Conservation (phyloP, 2,329 filamentous ascomycete species). For the Graphiopsis chlorocephala region DNA sequence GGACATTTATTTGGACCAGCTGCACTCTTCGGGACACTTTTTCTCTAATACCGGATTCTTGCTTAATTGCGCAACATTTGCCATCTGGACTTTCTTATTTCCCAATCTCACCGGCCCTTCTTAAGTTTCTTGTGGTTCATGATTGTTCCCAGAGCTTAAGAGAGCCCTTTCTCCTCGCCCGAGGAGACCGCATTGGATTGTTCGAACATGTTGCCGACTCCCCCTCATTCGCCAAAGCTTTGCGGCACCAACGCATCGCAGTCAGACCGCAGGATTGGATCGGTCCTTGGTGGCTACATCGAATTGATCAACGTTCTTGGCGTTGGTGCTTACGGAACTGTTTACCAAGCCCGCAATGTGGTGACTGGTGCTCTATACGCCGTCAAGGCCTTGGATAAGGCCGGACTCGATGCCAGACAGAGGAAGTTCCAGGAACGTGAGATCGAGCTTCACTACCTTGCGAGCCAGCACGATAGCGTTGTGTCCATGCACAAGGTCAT, state of each 20-base stretch:
- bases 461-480: conserved; percentile 86
- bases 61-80: conserved; percentile 12
- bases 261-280: conserved; percentile 83
- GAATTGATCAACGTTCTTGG: conserved; percentile 83
- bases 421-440: conserved; percentile 88
- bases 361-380: conserved; percentile 80
- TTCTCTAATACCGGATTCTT: conserved; percentile 6
- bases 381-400: conserved; percentile 94
- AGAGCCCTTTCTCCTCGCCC: conserved; percentile 11
- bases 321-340: conserved; percentile 92
- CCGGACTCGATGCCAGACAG: conserved; percentile 84
- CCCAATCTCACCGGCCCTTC: conserved; percentile 1
- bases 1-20: conserved; percentile 16
- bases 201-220: conserved; percentile 47
- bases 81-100: conserved; percentile 8
- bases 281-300: conserved; percentile 76
- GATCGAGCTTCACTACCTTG: conserved; percentile 85
- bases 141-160: conserved; percentile 16
- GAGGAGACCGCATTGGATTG: conserved; percentile 9
- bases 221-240: conserved; percentile 47
- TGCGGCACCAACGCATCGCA: conserved; percentile 34
- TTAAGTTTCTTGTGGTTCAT: conserved; percentile 15
- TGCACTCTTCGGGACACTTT: not conserved
- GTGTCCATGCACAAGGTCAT: conserved; percentile 93
- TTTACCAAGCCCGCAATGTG: conserved; percentile 85